phyloP scores from a whole-genome alignment of 2,329 filamentous ascomycete genomes.

The Thermothelomyces thermophilus region DNA sequence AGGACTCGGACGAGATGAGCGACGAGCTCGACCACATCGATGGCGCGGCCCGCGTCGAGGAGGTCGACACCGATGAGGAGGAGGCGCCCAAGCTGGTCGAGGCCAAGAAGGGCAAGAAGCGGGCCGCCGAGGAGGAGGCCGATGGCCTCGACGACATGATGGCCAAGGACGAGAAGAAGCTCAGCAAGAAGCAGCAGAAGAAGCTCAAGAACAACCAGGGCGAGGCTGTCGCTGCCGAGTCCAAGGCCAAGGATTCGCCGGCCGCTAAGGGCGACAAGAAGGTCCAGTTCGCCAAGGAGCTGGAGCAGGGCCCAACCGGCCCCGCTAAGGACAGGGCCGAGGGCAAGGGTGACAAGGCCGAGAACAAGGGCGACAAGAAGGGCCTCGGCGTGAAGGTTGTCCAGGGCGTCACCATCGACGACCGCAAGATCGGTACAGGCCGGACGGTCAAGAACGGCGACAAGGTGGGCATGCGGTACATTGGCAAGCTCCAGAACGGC shows the following conservation, averaged over 20 bases:
- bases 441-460: constrained; percentile 84
- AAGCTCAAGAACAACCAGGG: constrained; percentile 99
- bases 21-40: constrained; percentile 74
- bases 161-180: constrained; percentile 69
- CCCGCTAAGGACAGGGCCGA: constrained; percentile 43
- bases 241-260: constrained; percentile 44
- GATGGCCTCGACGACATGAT: constrained; percentile 79
- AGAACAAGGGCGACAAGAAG: constrained; percentile 38
- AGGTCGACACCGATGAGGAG: constrained; percentile 75
- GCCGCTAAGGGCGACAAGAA: constrained; percentile 69
- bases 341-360: too few relatives aligned
- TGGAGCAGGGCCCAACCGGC: constrained; percentile 89
- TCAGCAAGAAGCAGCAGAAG: constrained; percentile 96
- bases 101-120: constrained; percentile 75
- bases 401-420: constrained; percentile 85
- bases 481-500: constrained; percentile 90
- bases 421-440: constrained; percentile 86
- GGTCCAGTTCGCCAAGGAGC: constrained; percentile 98
- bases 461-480: constrained; percentile 91
- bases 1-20: constrained; percentile 63
- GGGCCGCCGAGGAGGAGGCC: constrained; percentile 64
- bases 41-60: constrained; percentile 68
- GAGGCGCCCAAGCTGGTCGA: constrained; percentile 57
- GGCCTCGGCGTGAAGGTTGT: constrained; percentile 68
- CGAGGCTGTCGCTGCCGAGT: constrained; percentile 62